Evolutionary conservation across 345 rosid genomes (phyloP).

Genomic region (Heritiera littoralis): DNA sequence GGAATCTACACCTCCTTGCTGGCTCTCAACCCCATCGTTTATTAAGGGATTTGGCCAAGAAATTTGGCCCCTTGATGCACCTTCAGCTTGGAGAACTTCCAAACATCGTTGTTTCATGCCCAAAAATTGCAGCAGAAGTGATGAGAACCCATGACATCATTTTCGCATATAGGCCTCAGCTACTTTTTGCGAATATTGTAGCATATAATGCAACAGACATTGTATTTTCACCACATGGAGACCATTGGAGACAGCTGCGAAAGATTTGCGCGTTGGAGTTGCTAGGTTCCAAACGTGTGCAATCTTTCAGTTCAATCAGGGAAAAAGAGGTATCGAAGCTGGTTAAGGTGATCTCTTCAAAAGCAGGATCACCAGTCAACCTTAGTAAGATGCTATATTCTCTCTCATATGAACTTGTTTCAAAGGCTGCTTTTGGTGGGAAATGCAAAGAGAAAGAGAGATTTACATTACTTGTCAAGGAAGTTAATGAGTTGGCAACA

Average conservation of each 20-base stretch:
- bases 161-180: conserved; percentile 34
- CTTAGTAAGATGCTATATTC: neutral
- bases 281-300: conserved; percentile 4
- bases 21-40: conserved; percentile 30
- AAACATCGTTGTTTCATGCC: conserved; percentile 29
- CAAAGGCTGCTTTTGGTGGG: neutral
- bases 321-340: neutral
- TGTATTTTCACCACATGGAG: conserved; percentile 26
- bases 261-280: conserved; percentile 14
- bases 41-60: conserved; percentile 32
- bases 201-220: conserved; percentile 21
- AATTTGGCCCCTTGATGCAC: conserved; percentile 41
- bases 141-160: conserved; percentile 37
- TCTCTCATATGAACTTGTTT: neutral
- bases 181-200: conserved; percentile 4
- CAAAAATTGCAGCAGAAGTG: conserved; percentile 31
- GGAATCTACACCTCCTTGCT: conserved; percentile 35
- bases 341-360: neutral
- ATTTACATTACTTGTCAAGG: neutral
- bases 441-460: neutral
- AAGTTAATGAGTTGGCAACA: neutral
- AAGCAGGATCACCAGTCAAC: neutral
- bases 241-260: conserved; percentile 27
- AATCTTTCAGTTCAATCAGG: conserved; percentile 14
- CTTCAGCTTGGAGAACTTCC: conserved; percentile 35